Evolutionary conservation across 2,329 filamentous ascomycete genomes (phyloP).

Genomic region (Ophiostoma angusticollis): DNA sequence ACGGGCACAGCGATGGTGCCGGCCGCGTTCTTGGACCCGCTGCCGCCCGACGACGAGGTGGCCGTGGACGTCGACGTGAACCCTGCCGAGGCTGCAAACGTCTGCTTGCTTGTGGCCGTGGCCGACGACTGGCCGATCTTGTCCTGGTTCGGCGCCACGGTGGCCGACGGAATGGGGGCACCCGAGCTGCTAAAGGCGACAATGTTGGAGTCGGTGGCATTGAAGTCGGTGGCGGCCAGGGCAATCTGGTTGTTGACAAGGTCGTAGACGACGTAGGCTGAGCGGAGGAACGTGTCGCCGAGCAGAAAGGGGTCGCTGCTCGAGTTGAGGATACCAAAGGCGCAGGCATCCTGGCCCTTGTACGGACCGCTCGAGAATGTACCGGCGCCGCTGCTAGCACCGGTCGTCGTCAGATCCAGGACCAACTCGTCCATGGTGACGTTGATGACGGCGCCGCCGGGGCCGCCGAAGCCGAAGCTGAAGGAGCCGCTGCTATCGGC

Average conservation of each 20-base stretch:
- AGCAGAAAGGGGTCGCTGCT: slow-evolving; percentile 32
- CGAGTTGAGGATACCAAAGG: slow-evolving; percentile 44
- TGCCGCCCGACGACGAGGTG: neutral
- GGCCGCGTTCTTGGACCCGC: slow-evolving; percentile 4
- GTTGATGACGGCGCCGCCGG: slow-evolving; percentile 35
- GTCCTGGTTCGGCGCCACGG: slow-evolving; percentile 28
- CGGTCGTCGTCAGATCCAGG: slow-evolving; percentile 28
- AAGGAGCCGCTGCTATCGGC: slow-evolving; percentile 34
- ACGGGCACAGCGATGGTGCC: slow-evolving; percentile 1
- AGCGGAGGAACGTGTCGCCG: slow-evolving; percentile 46
- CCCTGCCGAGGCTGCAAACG: slow-evolving; percentile 24
- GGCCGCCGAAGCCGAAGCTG: slow-evolving; percentile 39
- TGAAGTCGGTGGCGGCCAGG: slow-evolving; percentile 43
- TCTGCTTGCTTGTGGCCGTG: slow-evolving; percentile 19
- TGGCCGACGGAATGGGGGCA: slow-evolving; percentile 38
- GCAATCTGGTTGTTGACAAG: slow-evolving; percentile 44
- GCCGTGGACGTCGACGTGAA: slow-evolving; percentile 16
- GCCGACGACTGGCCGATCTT: slow-evolving; percentile 19
- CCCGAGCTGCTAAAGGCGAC: slow-evolving; percentile 36
- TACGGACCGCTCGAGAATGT: slow-evolving; percentile 29
- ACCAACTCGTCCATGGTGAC: slow-evolving; percentile 44
- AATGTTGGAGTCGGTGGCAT: slow-evolving; percentile 36
- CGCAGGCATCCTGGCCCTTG: slow-evolving; percentile 34
- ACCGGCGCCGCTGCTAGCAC: slow-evolving; percentile 21
- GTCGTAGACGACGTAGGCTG: slow-evolving; percentile 49